Base-by-base conservation (phyloP, 2,329 filamentous ascomycete genomes). In the Scorias spongiosa region DNA sequence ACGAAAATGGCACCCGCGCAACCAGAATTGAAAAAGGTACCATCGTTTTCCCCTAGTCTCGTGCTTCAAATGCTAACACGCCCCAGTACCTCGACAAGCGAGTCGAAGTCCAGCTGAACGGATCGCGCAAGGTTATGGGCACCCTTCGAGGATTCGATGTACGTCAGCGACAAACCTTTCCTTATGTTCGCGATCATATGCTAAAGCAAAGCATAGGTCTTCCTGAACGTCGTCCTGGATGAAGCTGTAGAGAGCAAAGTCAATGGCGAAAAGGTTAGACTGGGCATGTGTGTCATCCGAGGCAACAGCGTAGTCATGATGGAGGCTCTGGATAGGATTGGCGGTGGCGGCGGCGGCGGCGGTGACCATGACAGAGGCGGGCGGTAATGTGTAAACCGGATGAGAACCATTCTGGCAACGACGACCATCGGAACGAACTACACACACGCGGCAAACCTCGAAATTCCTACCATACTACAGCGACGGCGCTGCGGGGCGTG, bases 301-400 rank as follows among this genome's bases (percentile, higher is more conserved):
- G 91, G 91, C 51, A 98, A 98, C 68, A 94, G 89, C 2, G 88
- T 98, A 20, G 88, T 98, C 44, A 95, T 98, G 89, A 76, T 98
- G 44, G 93, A 98, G 56, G 62, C 63, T 39, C 54, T 65, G 39
- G 63, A 65, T 49, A 53, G 63, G 39, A 65, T 65, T 44, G 59
- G 52, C 32, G 56, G 51, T 32, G 55, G 56, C 41, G 49, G 56
- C 29, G 47, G 57, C 29, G 48, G 55, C 42, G 32, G 17, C 8
- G 29, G 39, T 10, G 41, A 9, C 3, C 4, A n/a, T 17, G 12
- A 37, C 17, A 37, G 34, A 17, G 34, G 34, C 9, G 38, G 38
- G 38, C 12, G 38, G 38, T 40, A 20, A 40, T 18, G 12, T 36
- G 11, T 15, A 36, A 4, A 26, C 20, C 20, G 7, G 20, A 26